Base-by-base conservation (phyloP, 2,329 filamentous ascomycete genomes). In the Cercospora sp. region DNA sequence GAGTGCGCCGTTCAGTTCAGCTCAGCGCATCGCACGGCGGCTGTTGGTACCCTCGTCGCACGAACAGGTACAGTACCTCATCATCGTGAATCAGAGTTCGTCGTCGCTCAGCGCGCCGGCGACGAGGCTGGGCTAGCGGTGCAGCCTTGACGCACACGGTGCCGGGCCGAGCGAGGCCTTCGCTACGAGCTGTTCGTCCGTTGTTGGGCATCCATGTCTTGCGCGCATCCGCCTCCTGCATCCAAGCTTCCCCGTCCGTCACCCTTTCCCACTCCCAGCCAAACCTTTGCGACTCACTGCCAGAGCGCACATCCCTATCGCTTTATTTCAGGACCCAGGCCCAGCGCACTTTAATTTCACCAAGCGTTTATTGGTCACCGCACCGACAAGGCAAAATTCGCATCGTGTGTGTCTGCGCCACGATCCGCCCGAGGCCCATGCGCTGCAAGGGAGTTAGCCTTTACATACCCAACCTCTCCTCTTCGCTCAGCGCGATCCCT, bases 401-500 rank as follows among this genome's bases (percentile, higher is more conserved):
- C 12, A 10, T 16, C 49, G 62, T 58, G 49, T 57, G 61, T 21
- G 40, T 32, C 43, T 51, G 45, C 61, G 61, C 61, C 61, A 63
- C 61, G 37, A 61, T 61, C 59, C 37, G 21, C 43, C 40, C 30
- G 18, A 43, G 62, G 62, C 32, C 62, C 62, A 58, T 55, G 62
- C 49, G 30, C 51, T 45, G 49, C 62, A 40, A 64, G 62, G 49
- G 63, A 53, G 55, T 26, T 40, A 60, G 55, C 28, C 63, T 66
- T 65, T 60, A 34, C 40, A 49, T 49, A 60, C 64, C 57, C 49
- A 61, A 49, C 64, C 59, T 60, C 64, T 55, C 45, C 59, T 43
- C 30, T 34, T 58, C 49, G 43, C 28, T 24, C 65, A 34, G 28
- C 64, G 57, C 58, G 21, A 26, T 21, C 26, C 43, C 45, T 51